Evolutionary conservation across 805 yeast species (phyloP).

Genomic region (Schwanniomyces pseudopolymorphus): DNA sequence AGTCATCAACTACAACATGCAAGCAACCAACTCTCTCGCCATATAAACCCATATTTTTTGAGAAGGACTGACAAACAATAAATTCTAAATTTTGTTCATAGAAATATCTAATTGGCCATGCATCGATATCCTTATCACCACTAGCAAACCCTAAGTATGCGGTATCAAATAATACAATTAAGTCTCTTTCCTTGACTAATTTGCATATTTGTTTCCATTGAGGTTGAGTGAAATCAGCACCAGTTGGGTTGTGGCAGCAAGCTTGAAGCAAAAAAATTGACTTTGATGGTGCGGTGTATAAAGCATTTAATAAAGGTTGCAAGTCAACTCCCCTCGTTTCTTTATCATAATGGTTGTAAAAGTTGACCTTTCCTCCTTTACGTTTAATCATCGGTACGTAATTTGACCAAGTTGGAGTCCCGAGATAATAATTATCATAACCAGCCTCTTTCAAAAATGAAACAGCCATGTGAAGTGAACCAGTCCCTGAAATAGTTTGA

Average conservation of each 20-base stretch:
- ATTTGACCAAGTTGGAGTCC: slow-evolving; percentile 41
- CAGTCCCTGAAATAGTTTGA: slow-evolving; percentile 44
- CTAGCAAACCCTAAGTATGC: slow-evolving; percentile 45
- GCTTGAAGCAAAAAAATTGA: slow-evolving; percentile 40
- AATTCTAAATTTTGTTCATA: slow-evolving; percentile 42
- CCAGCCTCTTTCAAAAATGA: slow-evolving; percentile 25
- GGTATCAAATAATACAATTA: slow-evolving; percentile 36
- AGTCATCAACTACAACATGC: slow-evolving; percentile 28
- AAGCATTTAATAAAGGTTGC: slow-evolving; percentile 20
- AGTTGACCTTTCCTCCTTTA: slow-evolving; percentile 24
- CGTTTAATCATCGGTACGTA: slow-evolving; percentile 35
- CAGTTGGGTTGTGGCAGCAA: slow-evolving; percentile 48
- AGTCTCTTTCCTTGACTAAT: slow-evolving; percentile 20
- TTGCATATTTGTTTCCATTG: slow-evolving; percentile 36
- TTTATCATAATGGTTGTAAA: slow-evolving; percentile 32
- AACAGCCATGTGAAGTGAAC: slow-evolving; percentile 40
- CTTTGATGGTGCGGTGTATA: slow-evolving; percentile 28
- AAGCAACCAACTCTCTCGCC: slow-evolving; percentile 40
- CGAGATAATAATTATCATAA: slow-evolving; percentile 28
- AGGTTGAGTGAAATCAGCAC: slow-evolving; percentile 35
- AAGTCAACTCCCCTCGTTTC: slow-evolving; percentile 30
- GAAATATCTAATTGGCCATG: slow-evolving; percentile 39
- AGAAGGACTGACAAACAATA: slow-evolving; percentile 37
- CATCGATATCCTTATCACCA: slow-evolving; percentile 62
- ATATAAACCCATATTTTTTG: slow-evolving; percentile 43